Percentiles rank a stretch among this genome's conserved stretches.
Evolutionary conservation across 768 basidiomycete genomes (phyloP).

Genomic region (Lentinula sp.): DNA sequence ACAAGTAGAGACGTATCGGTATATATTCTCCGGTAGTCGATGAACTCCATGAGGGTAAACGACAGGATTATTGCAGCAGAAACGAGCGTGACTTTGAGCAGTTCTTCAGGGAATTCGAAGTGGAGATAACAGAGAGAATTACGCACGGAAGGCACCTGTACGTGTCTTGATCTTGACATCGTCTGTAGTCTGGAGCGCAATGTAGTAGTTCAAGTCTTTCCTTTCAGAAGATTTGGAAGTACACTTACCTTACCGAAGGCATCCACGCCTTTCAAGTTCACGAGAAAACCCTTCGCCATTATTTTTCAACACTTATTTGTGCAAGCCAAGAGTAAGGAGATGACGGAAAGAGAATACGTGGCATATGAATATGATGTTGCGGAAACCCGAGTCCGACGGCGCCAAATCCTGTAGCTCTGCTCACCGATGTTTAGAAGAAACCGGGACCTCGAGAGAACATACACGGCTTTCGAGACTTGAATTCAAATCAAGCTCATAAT

Average conservation of each 20-base stretch:
- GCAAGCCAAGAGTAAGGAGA: neutral
- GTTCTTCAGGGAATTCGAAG: neutral
- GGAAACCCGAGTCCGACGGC: neutral
- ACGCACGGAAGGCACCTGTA: constrained; percentile 83
- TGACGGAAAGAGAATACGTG: neutral
- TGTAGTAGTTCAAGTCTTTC: neutral
- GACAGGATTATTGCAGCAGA: constrained; percentile 89
- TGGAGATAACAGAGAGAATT: neutral
- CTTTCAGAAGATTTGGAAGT: neutral
- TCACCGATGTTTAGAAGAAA: neutral
- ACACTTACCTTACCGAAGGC: constrained; percentile 95
- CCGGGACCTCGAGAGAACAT: no score
- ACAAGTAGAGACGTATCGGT: constrained; percentile 92
- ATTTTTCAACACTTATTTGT: constrained; percentile 12
- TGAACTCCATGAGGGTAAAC: constrained; percentile 89
- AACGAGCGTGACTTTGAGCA: constrained; percentile 73
- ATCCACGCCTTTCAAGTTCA: constrained; percentile 84
- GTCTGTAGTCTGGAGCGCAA: constrained; percentile 75
- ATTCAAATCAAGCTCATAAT: no score
- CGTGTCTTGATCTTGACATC: constrained; percentile 99
- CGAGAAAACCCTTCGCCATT: constrained; percentile 78
- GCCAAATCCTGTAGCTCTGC: neutral
- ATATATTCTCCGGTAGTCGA: constrained; percentile 86
- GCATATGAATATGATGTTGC: neutral
- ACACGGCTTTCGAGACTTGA: no score